Base-by-base conservation (phyloP, 345 rosid genomes). In the Camelina sativa region DNA sequence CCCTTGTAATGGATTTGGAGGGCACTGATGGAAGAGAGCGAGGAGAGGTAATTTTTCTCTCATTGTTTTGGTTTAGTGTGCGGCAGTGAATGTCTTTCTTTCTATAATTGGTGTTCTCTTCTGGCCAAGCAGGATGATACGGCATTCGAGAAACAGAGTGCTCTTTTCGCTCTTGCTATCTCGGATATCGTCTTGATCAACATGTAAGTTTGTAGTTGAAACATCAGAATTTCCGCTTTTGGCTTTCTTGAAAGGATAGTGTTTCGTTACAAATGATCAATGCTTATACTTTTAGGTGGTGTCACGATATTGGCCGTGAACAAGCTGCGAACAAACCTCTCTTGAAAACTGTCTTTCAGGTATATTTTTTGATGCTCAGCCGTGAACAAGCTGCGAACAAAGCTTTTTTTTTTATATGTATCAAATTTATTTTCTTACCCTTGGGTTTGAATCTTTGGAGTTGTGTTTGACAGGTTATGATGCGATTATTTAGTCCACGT, bases 291-390 rank as follows among this genome's bases (percentile, higher is more conserved):
- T 61, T 48, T 80, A 91, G 98, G 98, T 91, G 98, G 98, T 94
- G 98, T 74, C 98, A 94, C 41, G 98, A 91, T 85, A 94, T 94
- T 79, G 98, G 98, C 46, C 96, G 98, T 38, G 98, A 94, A 82
- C 98, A 94, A 88, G 98, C 98, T 86, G 98, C 98, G 77, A 94
- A 94, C 79, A 94, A 94, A 79, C 98, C 97, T 58, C 96, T 91
- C 47, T 71, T 94, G 71, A 94, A 94, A 82, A 94, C 98, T 67
- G 97, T 94, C 53, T 94, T 94, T 79, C 98, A 94, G 97, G 97
- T 94, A 69, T 13, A 57, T 35, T 30, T 61, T 51, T 20, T n/a
- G 53, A 9, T 60, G 22, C 48, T 70, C 34, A 32, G 61, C 62
- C 1, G 30, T 28, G 30, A 28, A 28, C 30, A 63, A 54, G 19